Conservation (phyloP, 805 yeast genomes). For the Lipomyces starkeyi region DNA sequence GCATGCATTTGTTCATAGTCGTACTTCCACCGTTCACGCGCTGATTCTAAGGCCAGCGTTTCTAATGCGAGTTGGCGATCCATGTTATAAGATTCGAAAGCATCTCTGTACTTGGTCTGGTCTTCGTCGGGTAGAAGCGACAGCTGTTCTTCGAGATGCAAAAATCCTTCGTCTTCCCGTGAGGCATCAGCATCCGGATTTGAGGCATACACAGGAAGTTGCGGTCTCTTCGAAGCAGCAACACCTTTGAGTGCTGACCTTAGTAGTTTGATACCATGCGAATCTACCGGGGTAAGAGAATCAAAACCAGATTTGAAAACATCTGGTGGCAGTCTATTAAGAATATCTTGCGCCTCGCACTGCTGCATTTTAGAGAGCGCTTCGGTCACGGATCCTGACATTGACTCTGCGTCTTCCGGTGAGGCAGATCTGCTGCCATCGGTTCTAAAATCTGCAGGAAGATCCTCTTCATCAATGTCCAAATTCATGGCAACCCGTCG, state of each 20-base stretch:
- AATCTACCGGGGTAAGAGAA: slow-evolving; percentile 32
- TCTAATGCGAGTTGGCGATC: slow-evolving; percentile 80
- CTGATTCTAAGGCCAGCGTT: slow-evolving; percentile 79
- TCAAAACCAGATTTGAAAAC: slow-evolving; percentile 30
- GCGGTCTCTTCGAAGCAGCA: slow-evolving; percentile 23
- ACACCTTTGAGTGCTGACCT: slow-evolving; percentile 31
- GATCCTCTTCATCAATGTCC: slow-evolving; percentile 15
- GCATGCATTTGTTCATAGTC: slow-evolving; percentile 70
- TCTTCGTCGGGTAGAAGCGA: slow-evolving; percentile 48
- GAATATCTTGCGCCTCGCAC: background rate
- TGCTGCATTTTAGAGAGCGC: slow-evolving; percentile 5
- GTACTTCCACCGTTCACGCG: slow-evolving; percentile 86
- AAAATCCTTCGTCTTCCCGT: slow-evolving; percentile 49
- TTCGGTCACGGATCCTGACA: background rate
- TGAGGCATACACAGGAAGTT: slow-evolving; percentile 24
- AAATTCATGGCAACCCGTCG: slow-evolving; percentile 18
- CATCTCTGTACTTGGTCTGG: slow-evolving; percentile 60
- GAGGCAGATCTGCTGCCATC: background rate
- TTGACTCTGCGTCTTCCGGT: slow-evolving; percentile 2
- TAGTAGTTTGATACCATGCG: slow-evolving; percentile 32
- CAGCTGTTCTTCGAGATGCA: slow-evolving; percentile 64
- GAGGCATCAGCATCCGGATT: slow-evolving; percentile 3
- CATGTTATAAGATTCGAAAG: slow-evolving; percentile 71
- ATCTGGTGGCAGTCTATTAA: slow-evolving; percentile 24
- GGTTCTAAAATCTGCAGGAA: slow-evolving; percentile 18